Evolutionary conservation across 202 grass and related monocot genomes (phyloP).

Genomic region (Cymbopogon flexuosus): DNA sequence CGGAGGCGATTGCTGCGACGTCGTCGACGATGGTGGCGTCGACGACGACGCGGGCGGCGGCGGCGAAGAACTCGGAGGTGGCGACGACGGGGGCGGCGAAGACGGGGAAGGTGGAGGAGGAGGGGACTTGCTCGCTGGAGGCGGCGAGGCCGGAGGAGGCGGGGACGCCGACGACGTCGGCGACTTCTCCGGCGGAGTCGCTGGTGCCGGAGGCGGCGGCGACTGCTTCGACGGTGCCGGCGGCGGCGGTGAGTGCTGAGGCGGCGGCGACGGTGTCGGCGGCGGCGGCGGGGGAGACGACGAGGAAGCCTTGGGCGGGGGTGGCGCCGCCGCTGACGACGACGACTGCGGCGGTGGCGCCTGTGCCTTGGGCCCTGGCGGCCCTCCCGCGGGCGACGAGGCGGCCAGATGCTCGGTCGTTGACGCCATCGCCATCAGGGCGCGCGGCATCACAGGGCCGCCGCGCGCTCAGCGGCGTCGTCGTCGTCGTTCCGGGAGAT

Average conservation of each 20-base stretch:
- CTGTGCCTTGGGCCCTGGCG: slow-evolving; percentile 14
- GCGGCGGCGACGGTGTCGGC: neutral
- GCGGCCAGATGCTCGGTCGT: neutral
- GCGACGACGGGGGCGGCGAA: neutral
- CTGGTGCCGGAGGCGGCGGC: slow-evolving; percentile 24
- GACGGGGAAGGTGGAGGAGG: slow-evolving; percentile 25
- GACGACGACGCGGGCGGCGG: neutral
- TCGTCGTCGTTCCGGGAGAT: slow-evolving; percentile 5
- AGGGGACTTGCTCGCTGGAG: neutral
- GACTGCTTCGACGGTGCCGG: neutral
- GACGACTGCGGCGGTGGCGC: slow-evolving; percentile 1
- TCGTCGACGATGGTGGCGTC: too few relatives aligned
- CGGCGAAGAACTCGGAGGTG: neutral
- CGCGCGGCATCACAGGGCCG: slow-evolving; percentile 32
- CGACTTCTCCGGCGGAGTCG: neutral
- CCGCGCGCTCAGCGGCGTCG: slow-evolving; percentile 13
- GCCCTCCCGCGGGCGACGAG: slow-evolving; percentile 5
- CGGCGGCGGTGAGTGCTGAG: neutral
- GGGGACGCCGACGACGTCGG: slow-evolving; percentile 12
- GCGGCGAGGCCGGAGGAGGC: neutral
- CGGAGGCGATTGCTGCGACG: neutral
- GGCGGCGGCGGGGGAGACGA: neutral
- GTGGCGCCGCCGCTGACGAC: neutral
- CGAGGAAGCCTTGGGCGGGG: neutral
- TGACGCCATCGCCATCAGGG: slow-evolving; percentile 41